These are phyloP conservation scores for Petunia hybrid DNA, from an alignment of 305 asterid species.

Conservation along the genomic window DNA sequence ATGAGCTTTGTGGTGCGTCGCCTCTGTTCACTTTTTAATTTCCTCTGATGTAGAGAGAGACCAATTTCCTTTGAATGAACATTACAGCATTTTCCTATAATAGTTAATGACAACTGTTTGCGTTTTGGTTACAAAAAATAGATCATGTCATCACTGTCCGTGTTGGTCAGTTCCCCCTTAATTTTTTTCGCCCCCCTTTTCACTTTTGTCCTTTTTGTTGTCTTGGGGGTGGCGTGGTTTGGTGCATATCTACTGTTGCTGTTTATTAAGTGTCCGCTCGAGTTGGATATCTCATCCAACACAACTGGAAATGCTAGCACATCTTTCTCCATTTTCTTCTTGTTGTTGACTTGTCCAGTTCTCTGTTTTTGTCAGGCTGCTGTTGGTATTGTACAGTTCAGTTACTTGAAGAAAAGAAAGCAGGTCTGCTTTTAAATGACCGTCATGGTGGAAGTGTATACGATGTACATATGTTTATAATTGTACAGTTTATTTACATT, in stretches of 20 bases:
- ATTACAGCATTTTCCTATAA: neutral
- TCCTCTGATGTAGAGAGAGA: neutral
- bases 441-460: neutral
- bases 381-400: constrained; percentile 22
- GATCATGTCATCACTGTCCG: neutral
- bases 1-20: constrained; percentile 33
- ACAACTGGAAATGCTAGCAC: neutral
- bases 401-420: constrained; percentile 32
- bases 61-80: neutral
- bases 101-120: neutral
- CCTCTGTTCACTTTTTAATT: constrained; percentile 3
- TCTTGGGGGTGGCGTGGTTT: neutral
- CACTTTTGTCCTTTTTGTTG: neutral
- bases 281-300: constrained; percentile 20
- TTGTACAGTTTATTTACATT: constrained; percentile 13
- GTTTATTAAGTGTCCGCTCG: neutral
- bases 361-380: constrained; percentile 27
- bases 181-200: neutral
- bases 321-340: neutral
- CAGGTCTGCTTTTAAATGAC: neutral
- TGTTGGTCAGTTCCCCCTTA: neutral
- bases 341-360: constrained; percentile 13
- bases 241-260: neutral
- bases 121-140: constrained; percentile 22
- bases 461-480: neutral